These are phyloP conservation scores for Pholiota molesta DNA, from an alignment of 768 basidiomycete genomes.

Conservation along the genomic window DNA sequence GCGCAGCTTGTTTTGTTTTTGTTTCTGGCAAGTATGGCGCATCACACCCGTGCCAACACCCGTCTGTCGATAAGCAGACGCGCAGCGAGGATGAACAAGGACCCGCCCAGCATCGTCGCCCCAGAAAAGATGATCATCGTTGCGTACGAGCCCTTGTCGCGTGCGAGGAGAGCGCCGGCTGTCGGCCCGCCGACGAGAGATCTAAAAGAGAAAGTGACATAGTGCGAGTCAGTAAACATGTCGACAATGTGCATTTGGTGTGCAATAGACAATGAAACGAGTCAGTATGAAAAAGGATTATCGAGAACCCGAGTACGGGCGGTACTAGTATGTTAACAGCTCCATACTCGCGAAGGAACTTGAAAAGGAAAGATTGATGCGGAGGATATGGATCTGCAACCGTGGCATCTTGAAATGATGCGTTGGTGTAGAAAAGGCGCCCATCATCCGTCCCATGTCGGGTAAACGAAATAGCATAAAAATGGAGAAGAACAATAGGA, in stretches of 20 bases:
- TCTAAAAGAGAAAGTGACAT: slow-evolving; percentile 32
- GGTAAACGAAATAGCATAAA: background rate
- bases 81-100: slow-evolving; percentile 55
- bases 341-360: background rate
- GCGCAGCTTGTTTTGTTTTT: no score
- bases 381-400: background rate
- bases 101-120: slow-evolving; percentile 58
- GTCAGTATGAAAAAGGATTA: background rate
- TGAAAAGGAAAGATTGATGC: background rate
- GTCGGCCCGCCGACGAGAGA: slow-evolving; percentile 66
- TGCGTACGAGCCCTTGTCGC: slow-evolving; percentile 45
- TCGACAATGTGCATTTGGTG: background rate
- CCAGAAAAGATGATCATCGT: slow-evolving; percentile 66
- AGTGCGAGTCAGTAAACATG: slow-evolving; percentile 1
- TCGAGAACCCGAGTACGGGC: background rate
- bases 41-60: slow-evolving; percentile 49
- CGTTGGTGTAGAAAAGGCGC: no score
- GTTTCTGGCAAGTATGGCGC: background rate
- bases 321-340: background rate
- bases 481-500: slow-evolving; percentile 8
- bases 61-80: slow-evolving; percentile 47
- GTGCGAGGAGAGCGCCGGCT: slow-evolving; percentile 59
- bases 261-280: background rate
- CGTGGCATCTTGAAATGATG: background rate
- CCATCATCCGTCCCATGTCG: no score